A percentile compares a stretch with the other conserved stretches of the same genome.
These are phyloP conservation scores for Talaromyces sp. DNA, from an alignment of 2,329 filamentous ascomycete species.

Conservation along the genomic window DNA sequence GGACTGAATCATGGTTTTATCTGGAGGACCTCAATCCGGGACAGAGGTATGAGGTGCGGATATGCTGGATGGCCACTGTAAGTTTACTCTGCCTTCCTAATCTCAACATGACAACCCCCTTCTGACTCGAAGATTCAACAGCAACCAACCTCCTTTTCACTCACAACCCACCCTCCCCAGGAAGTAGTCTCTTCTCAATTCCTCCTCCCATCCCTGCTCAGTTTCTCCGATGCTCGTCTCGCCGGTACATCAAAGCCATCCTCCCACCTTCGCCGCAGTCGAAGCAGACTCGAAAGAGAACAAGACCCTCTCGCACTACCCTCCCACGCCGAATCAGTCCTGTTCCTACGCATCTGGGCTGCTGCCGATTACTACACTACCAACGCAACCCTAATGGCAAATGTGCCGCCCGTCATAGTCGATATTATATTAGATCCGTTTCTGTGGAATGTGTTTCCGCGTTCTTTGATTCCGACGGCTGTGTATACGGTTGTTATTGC, in stretches of 20 bases:
- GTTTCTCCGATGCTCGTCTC: constrained; percentile 54
- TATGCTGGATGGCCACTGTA: constrained; percentile 93
- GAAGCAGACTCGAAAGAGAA: constrained; percentile 10
- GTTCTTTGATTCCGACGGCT: constrained; percentile 67
- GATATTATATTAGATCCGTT: constrained; percentile 86
- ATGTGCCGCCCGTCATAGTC: constrained; percentile 66
- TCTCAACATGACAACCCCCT: not conserved
- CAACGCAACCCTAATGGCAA: constrained; percentile 67
- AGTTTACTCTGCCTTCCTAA: constrained; percentile 34
- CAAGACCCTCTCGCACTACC: not conserved
- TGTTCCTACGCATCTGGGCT: constrained; percentile 69
- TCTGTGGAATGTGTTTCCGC: constrained; percentile 70
- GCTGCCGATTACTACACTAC: constrained; percentile 81
- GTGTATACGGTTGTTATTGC: constrained; percentile 63
- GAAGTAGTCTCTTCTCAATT: constrained; percentile 58
- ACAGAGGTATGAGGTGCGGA: constrained; percentile 80
- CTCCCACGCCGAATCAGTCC: constrained; percentile 43
- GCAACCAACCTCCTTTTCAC: constrained; percentile 79
- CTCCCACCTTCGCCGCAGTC: not conserved
- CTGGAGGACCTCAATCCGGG: constrained; percentile 64
- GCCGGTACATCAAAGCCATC: constrained; percentile 9
- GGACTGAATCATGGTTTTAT: constrained; percentile 70
- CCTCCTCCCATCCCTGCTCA: constrained; percentile 60
- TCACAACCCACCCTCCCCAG: constrained; percentile 60
- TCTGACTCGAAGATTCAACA: constrained; percentile 33